Evolutionary conservation across 352 stramenopile genomes (phyloP).

Genomic region (Pythium coloratum): DNA sequence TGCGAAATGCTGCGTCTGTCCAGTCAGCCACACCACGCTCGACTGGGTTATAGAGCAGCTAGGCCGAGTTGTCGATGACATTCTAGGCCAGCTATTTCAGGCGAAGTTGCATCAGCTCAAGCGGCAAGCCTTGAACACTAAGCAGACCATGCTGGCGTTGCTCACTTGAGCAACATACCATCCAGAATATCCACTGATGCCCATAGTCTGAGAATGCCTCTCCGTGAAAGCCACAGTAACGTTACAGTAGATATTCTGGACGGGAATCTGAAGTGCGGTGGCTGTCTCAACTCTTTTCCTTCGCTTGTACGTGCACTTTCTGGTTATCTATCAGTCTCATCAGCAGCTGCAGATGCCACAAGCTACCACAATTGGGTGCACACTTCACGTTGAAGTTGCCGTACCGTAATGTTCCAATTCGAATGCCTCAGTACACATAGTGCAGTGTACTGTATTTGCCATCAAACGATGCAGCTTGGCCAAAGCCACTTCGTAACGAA

Average conservation of each 20-base stretch:
- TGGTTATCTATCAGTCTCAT: background rate
- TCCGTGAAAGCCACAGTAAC: background rate
- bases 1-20: background rate
- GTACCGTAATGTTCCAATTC: background rate
- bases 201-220: background rate
- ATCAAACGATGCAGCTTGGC: no score
- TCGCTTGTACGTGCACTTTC: background rate
- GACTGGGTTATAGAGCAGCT: no score
- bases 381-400: background rate
- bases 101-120: no score
- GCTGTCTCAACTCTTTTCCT: background rate
- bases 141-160: no score
- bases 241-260: background rate
- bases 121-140: no score
- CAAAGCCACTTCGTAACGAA: no score
- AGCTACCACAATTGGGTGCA: background rate
- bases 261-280: background rate
- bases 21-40: no score
- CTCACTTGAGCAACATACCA: no score
- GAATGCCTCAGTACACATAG: background rate
- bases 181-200: no score
- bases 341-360: background rate
- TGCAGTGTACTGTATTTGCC: no score
- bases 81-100: no score
- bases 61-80: no score